Evolutionary conservation across 768 basidiomycete species (phyloP), one percentile per base, ranked within the genome.

Genomic region (Podaxis sp.): DNA sequence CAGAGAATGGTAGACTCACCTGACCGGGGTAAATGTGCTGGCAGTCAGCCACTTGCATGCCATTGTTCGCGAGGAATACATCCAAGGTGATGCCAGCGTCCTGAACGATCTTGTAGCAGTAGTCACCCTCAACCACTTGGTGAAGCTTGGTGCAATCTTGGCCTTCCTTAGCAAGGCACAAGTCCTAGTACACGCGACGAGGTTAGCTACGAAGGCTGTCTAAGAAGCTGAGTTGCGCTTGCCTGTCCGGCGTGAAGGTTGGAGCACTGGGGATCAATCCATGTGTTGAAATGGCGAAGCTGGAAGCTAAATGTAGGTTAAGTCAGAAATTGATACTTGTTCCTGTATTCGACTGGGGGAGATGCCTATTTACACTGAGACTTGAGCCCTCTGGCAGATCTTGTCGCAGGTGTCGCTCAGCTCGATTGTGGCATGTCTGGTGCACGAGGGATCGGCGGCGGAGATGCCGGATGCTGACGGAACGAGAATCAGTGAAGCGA

Each of bases 201-300:
- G 54, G n/a, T 22, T 17, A 55, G 10, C 15, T 12, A 41, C 4
- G 38, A 20, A 20, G 13, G n/a, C 13, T 8, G 37, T 17, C 37
- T n/a, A 22, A n/a, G 37, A 17, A 12, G n/a, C 24, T 15, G 13
- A 28, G 24, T 26, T 40, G 20, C 24, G 20, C 54, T 5, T 56
- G 40, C 54, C 11, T 56, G 26, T n/a, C 36, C 54, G n/a, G 17
- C n/a, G 13, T n/a, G n/a, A 24, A 56, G 54, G 54, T 56, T 56
- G 24, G 11, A 40, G 37, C 54, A 56, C 4, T 17, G n/a, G 13
- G 33, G 3, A 20, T 56, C 30, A 4, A 56, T 56, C 37, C 36
- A 40, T 5, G 20, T 4, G 54, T 28, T 56, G n/a, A 37, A 56
- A 20, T n/a, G 33, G 15, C 24, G 38, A 24, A 56, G 54, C 20